Evolutionary conservation across 345 rosid genomes (phyloP), one percentile per base, ranked within the genome.

Genomic region (Moricandia moricandioides): DNA sequence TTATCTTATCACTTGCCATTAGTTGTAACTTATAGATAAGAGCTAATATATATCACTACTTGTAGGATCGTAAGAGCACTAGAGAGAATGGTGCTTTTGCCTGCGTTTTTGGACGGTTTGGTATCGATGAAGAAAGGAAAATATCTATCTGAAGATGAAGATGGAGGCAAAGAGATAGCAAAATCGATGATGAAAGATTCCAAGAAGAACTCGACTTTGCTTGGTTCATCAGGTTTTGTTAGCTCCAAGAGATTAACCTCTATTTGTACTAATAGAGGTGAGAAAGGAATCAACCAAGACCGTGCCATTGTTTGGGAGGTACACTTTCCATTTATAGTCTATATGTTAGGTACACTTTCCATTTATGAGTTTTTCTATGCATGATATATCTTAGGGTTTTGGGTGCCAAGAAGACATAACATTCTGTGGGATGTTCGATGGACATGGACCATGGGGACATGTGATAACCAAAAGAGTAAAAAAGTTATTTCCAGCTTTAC

Each of bases 381-480:
- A 66, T 4, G 8, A 61, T 37, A 11, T 69, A 34, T 45, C n/a
- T n/a, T 43, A 93, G 97, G 96, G 93, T 75, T 91, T 85, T 60
- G 96, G 98, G 16, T 87, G 92, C 79, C 96, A 91, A 80, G 93
- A 87, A 63, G 98, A 94, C 78, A 84, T 86, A 87, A 81, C 83
- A 17, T 88, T 91, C 33, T 89, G 94, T 80, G 96, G 97, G 72
- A 79, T 94, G 17, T 91, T 89, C 78, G 98, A 94, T 82, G 98
- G 98, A 27, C 98, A 94, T 71, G 98, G 98, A 33, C 88, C 94
- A 54, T 91, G 98, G 98, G 98, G 94, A 18, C 96, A 94, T 81
- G 58, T 84, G 24, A 79, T 91, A 45, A 77, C 97, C 63, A 91
- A 86, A 82, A 85, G 75, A 70, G 89, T 87, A 2, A 81, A 86